Evolutionary conservation across 768 basidiomycete species (phyloP).

Genomic region (Amyloporia xantha): DNA sequence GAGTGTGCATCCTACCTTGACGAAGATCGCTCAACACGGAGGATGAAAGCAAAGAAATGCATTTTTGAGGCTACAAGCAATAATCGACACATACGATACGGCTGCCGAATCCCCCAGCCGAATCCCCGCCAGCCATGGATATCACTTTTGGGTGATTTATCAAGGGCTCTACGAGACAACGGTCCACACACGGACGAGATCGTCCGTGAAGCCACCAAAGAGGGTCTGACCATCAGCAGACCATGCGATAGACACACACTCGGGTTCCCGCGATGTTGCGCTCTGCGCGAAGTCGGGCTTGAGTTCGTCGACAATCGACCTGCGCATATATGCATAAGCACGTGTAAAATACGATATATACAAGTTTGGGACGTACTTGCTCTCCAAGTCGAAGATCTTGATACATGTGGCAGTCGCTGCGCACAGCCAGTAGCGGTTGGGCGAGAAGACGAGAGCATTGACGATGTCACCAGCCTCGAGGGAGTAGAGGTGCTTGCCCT

Average conservation of each 20-base stretch:
- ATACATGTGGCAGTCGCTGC: slow-evolving; percentile 96
- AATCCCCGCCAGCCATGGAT: neutral
- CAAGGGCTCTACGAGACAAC: slow-evolving; percentile 43
- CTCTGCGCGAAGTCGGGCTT: slow-evolving; percentile 87
- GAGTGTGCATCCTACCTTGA: no score
- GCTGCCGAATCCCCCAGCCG: neutral
- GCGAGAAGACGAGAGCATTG: slow-evolving; percentile 99
- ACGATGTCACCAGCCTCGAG: slow-evolving; percentile 97
- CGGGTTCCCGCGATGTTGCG: slow-evolving; percentile 69
- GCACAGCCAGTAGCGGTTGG: slow-evolving; percentile 99
- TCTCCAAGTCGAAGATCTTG: slow-evolving; percentile 99
- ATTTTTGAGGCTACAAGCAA: slow-evolving; percentile 19
- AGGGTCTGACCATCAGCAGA: slow-evolving; percentile 96
- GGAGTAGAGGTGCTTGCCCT: slow-evolving; percentile 99
- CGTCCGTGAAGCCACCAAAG: slow-evolving; percentile 95
- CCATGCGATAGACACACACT: slow-evolving; percentile 97
- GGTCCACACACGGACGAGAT: slow-evolving; percentile 89
- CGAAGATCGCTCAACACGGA: no score
- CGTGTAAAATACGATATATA: neutral
- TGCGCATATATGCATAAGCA: slow-evolving; percentile 23
- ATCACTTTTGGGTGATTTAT: slow-evolving; percentile 7
- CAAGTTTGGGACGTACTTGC: slow-evolving; percentile 64
- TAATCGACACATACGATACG: slow-evolving; percentile 3
- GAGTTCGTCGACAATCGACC: slow-evolving; percentile 98
- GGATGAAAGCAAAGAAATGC: slow-evolving; percentile 14